These are phyloP conservation scores for Dioscorea alata DNA, from an alignment of 106 monocot genomes.

Conservation along the genomic window DNA sequence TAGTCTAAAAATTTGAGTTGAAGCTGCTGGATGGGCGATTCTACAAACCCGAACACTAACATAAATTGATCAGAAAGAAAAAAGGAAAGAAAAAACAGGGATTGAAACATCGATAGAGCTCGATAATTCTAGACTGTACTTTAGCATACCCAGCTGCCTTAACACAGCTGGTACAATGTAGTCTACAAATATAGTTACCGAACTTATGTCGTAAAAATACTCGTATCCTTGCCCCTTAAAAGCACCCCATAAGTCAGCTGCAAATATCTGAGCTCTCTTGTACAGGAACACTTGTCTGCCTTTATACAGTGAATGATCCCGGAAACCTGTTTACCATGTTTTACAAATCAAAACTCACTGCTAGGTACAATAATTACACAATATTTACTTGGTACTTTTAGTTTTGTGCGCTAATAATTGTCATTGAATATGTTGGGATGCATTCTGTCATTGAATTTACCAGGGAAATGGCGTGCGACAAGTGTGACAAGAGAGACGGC, in stretches of 20 bases:
- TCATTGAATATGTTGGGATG: too few relatives aligned
- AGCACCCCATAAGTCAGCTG: constrained; percentile 93
- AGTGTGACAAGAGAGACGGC: constrained; percentile 74
- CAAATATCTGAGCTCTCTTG: constrained; percentile 96
- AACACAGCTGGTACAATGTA: constrained; percentile 97
- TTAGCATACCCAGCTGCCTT: constrained; percentile 72
- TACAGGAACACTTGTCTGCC: constrained; percentile 89
- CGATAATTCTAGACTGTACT: constrained; percentile 55
- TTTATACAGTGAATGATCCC: constrained; percentile 91
- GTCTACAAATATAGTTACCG: constrained; percentile 94
- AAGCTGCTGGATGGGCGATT: too few relatives aligned
- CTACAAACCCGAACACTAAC: too few relatives aligned
- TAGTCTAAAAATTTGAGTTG: too few relatives aligned
- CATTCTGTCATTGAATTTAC: constrained; percentile 33
- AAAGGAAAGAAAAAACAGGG: too few relatives aligned
- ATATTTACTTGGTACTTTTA: too few relatives aligned
- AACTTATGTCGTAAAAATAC: constrained; percentile 63
- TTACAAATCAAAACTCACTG: too few relatives aligned
- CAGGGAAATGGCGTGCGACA: constrained; percentile 78
- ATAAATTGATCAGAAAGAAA: too few relatives aligned
- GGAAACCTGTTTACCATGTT: constrained; percentile 53
- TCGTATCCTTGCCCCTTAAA: constrained; percentile 88
- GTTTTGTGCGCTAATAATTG: too few relatives aligned
- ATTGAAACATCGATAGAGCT: constrained; percentile 47
- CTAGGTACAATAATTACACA: too few relatives aligned